These are phyloP conservation scores for Candida quercuum DNA, from an alignment of 805 yeast species.

Conservation along the genomic window DNA sequence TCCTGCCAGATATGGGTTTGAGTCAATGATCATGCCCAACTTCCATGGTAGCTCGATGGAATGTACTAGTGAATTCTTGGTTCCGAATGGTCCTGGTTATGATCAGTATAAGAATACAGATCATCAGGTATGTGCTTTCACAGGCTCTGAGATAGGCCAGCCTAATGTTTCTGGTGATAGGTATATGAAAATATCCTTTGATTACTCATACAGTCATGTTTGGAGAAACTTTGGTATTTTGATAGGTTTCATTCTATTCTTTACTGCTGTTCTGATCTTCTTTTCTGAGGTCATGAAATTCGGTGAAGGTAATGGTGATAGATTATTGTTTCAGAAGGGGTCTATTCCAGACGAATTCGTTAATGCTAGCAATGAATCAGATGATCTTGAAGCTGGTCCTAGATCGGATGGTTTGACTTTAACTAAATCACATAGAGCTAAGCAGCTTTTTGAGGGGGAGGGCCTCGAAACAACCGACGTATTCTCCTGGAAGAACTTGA, in stretches of 20 bases:
- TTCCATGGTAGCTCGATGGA: conserved; percentile 48
- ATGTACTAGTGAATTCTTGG: conserved; percentile 38
- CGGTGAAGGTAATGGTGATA: conserved; percentile 22
- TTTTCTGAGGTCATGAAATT: conserved; percentile 44
- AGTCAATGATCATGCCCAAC: conserved; percentile 58
- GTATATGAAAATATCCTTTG: conserved; percentile 42
- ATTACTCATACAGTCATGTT: conserved; percentile 49
- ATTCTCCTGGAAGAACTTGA: conserved; percentile 24
- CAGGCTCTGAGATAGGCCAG: conserved; percentile 54
- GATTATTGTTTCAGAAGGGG: conserved; percentile 48
- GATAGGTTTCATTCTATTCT: conserved; percentile 45
- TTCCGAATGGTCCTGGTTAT: conserved; percentile 58
- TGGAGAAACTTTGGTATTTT: conserved; percentile 76
- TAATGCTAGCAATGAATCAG: neutral
- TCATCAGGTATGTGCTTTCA: conserved; percentile 49
- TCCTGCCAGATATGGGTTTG: conserved; percentile 54
- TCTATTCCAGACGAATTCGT: neutral
- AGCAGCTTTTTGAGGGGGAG: conserved; percentile 13
- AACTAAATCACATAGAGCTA: conserved; percentile 4
- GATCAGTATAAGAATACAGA: conserved; percentile 27
- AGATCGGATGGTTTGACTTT: conserved; percentile 1
- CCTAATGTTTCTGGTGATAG: conserved; percentile 49
- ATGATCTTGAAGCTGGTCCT: conserved; percentile 1
- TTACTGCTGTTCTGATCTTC: conserved; percentile 45
- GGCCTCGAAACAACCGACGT: conserved; percentile 20